Evolutionary conservation across 2,329 filamentous ascomycete species (phyloP).

Genomic region (Colletotrichum sojae): DNA sequence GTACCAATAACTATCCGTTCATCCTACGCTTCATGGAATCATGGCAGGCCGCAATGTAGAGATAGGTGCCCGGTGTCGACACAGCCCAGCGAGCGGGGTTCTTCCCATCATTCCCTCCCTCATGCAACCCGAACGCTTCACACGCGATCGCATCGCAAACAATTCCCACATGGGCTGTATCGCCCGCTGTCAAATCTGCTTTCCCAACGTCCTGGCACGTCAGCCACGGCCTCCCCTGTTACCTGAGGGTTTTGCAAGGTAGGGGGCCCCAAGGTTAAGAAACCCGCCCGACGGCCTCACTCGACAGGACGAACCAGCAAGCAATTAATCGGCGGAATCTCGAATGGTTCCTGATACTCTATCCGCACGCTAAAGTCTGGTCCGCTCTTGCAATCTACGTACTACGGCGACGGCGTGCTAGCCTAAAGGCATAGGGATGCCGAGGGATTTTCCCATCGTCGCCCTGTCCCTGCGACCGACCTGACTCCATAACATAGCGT

Average conservation of each 20-base stretch:
- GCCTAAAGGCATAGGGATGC: not conserved
- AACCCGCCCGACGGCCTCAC: not conserved
- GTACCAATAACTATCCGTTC: no score
- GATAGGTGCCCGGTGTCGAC: not conserved
- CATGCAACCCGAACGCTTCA: constrained; percentile 17
- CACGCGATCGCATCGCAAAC: constrained; percentile 17
- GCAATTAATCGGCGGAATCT: constrained; percentile 27
- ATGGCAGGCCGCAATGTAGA: no score
- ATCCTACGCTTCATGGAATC: no score
- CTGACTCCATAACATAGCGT: not conserved
- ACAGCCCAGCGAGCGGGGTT: constrained; percentile 11
- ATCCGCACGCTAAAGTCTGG: no score
- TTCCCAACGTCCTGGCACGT: constrained; percentile 14
- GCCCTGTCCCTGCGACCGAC: not conserved
- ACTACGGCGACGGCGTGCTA: no score
- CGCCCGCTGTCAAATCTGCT: constrained; percentile 29
- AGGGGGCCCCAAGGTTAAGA: not conserved
- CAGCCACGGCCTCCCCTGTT: constrained; percentile 7
- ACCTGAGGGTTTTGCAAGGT: constrained; percentile 14
- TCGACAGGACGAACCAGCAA: constrained; percentile 2
- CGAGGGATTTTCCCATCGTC: not conserved
- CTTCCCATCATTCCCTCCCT: constrained; percentile 13
- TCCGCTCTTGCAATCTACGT: no score
- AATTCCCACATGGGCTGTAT: not conserved
- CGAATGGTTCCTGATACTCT: not conserved